Conservation (phyloP, 129 eudicot species). For the Deinandra increscens region DNA sequence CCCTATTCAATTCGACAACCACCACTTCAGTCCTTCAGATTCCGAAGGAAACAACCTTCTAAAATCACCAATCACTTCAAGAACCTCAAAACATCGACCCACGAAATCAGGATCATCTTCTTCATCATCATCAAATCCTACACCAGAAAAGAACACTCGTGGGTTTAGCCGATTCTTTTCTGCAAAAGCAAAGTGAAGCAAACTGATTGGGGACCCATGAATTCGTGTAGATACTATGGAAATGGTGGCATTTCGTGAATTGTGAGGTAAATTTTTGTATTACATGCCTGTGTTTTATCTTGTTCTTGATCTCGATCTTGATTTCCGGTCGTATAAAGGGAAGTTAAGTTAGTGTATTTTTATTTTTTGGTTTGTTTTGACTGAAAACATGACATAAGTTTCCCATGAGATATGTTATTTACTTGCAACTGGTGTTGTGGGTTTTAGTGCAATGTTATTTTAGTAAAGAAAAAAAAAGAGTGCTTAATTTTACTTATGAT, state of each 20-base stretch:
- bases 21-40: conserved; percentile 52
- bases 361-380: conserved; percentile 37
- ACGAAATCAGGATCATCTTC: conserved; percentile 81
- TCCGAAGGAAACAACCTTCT: conserved; percentile 52
- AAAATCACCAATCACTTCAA: conserved; percentile 60
- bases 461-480: not conserved
- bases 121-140: conserved; percentile 64
- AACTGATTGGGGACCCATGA: not conserved
- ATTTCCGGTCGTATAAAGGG: conserved; percentile 10
- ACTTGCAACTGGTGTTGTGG: conserved; percentile 34
- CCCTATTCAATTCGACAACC: conserved; percentile 44
- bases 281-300: conserved; percentile 39
- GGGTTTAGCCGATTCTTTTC: conserved; percentile 94
- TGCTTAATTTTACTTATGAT: not conserved
- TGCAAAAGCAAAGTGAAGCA: conserved; percentile 52
- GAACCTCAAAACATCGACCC: conserved; percentile 53
- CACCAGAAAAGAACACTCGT: conserved; percentile 82
- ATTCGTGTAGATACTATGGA: conserved; percentile 24
- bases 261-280: conserved; percentile 40
- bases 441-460: conserved; percentile 10
- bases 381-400: conserved; percentile 37
- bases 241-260: conserved; percentile 16
- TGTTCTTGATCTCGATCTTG: not conserved
- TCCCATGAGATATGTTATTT: conserved; percentile 28
- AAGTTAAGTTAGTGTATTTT: conserved; percentile 28